Percentiles rank a stretch among this genome's conserved stretches.
phyloP scores from a whole-genome alignment of 1,284 basidiomycete genomes.

The Fomes fomentarius region DNA sequence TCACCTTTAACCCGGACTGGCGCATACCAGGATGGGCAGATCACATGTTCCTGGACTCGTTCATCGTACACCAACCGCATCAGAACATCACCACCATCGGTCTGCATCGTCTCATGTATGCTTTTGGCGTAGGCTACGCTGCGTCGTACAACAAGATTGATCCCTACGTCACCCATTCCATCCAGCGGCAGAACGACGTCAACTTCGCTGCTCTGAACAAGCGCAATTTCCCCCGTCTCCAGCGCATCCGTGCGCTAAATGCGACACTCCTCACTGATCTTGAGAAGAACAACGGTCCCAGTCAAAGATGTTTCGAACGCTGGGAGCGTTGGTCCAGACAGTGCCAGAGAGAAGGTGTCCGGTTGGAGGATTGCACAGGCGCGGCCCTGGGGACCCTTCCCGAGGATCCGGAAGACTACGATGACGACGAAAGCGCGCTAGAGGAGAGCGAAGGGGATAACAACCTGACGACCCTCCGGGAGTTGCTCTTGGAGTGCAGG shows the following conservation, averaged over 20 bases:
- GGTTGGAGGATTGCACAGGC: slow-evolving; percentile 72
- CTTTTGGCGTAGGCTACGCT: slow-evolving; percentile 65
- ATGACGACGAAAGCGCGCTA: slow-evolving; percentile 34
- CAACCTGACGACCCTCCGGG: slow-evolving; percentile 43
- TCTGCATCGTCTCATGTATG: slow-evolving; percentile 67
- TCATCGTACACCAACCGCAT: slow-evolving; percentile 56
- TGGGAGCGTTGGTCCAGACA: slow-evolving; percentile 72
- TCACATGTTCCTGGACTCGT: slow-evolving; percentile 32
- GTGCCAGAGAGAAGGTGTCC: slow-evolving; percentile 48
- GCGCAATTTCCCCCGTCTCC: slow-evolving; percentile 60
- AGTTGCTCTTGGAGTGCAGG: slow-evolving; percentile 52
- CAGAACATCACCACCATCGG: slow-evolving; percentile 61
- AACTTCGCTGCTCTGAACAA: slow-evolving; percentile 61
- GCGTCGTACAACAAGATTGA: slow-evolving; percentile 43
- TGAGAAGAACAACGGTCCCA: slow-evolving; percentile 54
- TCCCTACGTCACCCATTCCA: slow-evolving; percentile 48
- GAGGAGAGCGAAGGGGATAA: slow-evolving; percentile 32
- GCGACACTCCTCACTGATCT: slow-evolving; percentile 57
- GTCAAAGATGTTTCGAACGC: slow-evolving; percentile 50
- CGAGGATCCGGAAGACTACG: slow-evolving; percentile 40
- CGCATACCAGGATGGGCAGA: slow-evolving; percentile 37
- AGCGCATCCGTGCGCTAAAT: slow-evolving; percentile 59
- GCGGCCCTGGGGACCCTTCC: slow-evolving; percentile 60
- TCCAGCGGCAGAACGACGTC: slow-evolving; percentile 62
- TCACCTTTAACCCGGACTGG: slow-evolving; percentile 79